Conservation (phyloP, 1,284 basidiomycete species). For the Leccinum subrobustum region DNA sequence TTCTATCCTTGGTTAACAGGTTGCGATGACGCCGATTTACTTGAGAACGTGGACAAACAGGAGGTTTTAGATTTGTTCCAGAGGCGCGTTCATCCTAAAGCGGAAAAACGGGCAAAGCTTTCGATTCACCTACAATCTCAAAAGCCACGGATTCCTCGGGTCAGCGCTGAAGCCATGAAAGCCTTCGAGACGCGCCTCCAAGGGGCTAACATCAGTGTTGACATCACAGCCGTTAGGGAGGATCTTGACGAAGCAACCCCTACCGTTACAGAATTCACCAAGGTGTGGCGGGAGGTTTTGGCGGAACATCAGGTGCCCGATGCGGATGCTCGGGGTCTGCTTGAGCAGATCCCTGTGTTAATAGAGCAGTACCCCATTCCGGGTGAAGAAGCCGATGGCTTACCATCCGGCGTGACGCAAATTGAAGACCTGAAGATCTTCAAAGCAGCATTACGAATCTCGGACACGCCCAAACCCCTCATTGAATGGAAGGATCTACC, state of each 20-base stretch:
- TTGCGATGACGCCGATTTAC: conserved; percentile 23
- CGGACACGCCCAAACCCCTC: conserved; percentile 55
- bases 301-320: conserved; percentile 39
- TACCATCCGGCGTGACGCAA: conserved; percentile 53
- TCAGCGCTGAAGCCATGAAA: conserved; percentile 65
- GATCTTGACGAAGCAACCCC: conserved; percentile 46
- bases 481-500: conserved; percentile 71
- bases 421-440: conserved; percentile 74
- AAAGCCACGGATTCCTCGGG: conserved; percentile 55
- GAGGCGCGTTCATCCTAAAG: conserved; percentile 69
- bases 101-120: conserved; percentile 70
- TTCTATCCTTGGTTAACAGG: conserved; percentile 13
- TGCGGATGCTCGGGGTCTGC: conserved; percentile 48
- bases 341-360: conserved; percentile 48
- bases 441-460: conserved; percentile 59
- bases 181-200: conserved; percentile 61
- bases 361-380: conserved; percentile 35
- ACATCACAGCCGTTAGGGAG: conserved; percentile 46
- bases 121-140: conserved; percentile 81
- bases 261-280: conserved; percentile 48
- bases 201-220: conserved; percentile 50
- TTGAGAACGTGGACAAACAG: conserved; percentile 58
- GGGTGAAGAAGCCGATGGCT: conserved; percentile 48
- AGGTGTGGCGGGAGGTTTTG: conserved; percentile 58
- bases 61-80: conserved; percentile 81